Evolutionary conservation across 352 stramenopile genomes (phyloP), one percentile per base, ranked within the genome.

Genomic region (Globisporangium uncinulatum): DNA sequence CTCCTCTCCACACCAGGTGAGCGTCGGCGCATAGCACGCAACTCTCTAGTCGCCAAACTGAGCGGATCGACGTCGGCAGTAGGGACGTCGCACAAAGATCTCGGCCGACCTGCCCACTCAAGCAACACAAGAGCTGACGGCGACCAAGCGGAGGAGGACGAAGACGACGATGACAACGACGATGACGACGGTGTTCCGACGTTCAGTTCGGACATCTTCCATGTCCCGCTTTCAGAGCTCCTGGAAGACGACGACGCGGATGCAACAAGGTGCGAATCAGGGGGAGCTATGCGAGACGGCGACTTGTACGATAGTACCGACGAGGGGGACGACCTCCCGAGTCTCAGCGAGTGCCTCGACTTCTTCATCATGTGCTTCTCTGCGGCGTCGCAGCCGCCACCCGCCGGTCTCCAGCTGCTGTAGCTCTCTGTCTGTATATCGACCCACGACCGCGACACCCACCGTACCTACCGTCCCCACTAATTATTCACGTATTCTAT

Each of bases 351-450:
- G 15, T 63, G 46, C 34, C 56, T 66, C 41, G 60, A 66, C 21
- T 66, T 66, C 34, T 58, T 66, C 34, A 66, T 66, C 39, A 53
- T 20, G 21, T 60, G 54, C 54, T 60, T 60, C 39, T 57, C 52
- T 8, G 39, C 39, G 6, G 46, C 54, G 19, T 24, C 46, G 44
- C n/a, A 54, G 31, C 15, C 17, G 32, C n/a, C 39, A 44, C 24
- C 24, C 24, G 24, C 24, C 39, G 19, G 39, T n/a, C 15, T 46
- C 24, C 24, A 29, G 24, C 24, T 29, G 24, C 24, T 29, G 24
- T 29, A 29, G 24, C 4, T 29, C 24, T 29, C 24, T 29, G 24
- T 29, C 24, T 29, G 24, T 29, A 29, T 4, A 29, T 29, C 24
- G 24, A 29, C 4, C 24, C 24, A 29, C 24, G 24, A 29, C 24